A percentile compares a stretch with the other conserved stretches of the same genome.
Conservation (phyloP, 148 eudicot genomes). For the Rhododendron molle region DNA sequence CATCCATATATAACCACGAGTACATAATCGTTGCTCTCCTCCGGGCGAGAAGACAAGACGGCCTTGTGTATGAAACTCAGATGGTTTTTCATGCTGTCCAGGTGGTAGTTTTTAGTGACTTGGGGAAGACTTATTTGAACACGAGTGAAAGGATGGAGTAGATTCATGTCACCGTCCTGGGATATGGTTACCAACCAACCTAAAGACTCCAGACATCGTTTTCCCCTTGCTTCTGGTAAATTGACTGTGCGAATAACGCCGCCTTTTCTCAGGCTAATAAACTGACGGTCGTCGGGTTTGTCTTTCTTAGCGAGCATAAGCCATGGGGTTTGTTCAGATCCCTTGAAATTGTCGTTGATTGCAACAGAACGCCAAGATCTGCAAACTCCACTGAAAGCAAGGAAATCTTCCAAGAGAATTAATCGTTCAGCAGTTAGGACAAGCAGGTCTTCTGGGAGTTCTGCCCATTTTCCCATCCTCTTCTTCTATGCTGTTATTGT, state of each 20-base stretch:
- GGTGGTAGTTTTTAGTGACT: not conserved
- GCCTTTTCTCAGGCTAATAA: not conserved
- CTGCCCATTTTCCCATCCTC: not conserved
- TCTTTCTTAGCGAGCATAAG: not conserved
- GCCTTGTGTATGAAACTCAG: not conserved
- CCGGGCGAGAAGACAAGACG: constrained; percentile 8
- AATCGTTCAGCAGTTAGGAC: not conserved
- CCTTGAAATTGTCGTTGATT: not conserved
- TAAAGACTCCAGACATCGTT: not conserved
- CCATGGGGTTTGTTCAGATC: constrained; percentile 2
- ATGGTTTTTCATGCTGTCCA: not conserved
- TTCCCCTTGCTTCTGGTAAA: constrained; percentile 6
- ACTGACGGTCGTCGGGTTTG: not conserved
- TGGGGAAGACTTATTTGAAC: not conserved
- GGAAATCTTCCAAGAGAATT: not conserved
- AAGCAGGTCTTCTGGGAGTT: not conserved
- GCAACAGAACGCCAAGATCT: not conserved
- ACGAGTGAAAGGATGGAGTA: constrained; percentile 5
- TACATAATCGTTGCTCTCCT: not conserved
- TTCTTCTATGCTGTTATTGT: not conserved
- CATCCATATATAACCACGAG: not conserved
- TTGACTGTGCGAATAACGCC: not conserved
- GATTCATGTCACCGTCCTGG: not conserved
- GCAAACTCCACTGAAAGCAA: not conserved
- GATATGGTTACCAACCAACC: constrained; percentile 9